Evolutionary conservation across 139 green algal species (phyloP).

Genomic region (Mychonastes homosphaera): DNA sequence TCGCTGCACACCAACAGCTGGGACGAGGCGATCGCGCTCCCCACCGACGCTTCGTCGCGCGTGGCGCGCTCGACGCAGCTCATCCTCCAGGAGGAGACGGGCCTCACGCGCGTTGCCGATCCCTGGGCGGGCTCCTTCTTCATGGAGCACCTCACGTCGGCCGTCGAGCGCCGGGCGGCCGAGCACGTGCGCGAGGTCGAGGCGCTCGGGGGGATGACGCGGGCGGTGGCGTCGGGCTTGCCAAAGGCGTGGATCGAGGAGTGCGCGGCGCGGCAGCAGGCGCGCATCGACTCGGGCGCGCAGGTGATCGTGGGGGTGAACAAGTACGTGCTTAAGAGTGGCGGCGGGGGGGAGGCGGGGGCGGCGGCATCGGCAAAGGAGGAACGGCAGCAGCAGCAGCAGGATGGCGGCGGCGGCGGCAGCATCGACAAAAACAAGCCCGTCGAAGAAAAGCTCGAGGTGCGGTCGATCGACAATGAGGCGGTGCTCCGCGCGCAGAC

Average conservation of each 20-base stretch:
- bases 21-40: slow-evolving; percentile 59
- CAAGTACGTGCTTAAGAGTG: slow-evolving; percentile 53
- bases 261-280: slow-evolving; percentile 44
- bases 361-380: too few species aligned
- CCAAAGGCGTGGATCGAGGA: slow-evolving; percentile 26
- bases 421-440: too few species aligned
- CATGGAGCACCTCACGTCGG: slow-evolving; percentile 44
- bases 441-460: slow-evolving; percentile 26
- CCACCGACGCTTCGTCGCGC: slow-evolving; percentile 42
- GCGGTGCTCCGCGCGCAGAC: slow-evolving; percentile 24
- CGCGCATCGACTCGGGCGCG: slow-evolving; percentile 44
- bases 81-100: slow-evolving; percentile 54
- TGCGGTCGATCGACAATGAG: slow-evolving; percentile 52
- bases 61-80: slow-evolving; percentile 60
- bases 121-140: slow-evolving; percentile 58
- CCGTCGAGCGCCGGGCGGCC: slow-evolving; percentile 37
- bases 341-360: too few species aligned
- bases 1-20: slow-evolving; percentile 64
- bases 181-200: slow-evolving; percentile 47
- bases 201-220: slow-evolving; percentile 50
- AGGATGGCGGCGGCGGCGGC: not conserved
- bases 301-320: slow-evolving; percentile 62
- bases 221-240: slow-evolving; percentile 39
- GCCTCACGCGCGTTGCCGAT: slow-evolving; percentile 47
- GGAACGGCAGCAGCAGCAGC: too few species aligned